phyloP scores from a whole-genome alignment of 495 filamentous ascomycete genomes.

The Aspergillus bertholletiae region DNA sequence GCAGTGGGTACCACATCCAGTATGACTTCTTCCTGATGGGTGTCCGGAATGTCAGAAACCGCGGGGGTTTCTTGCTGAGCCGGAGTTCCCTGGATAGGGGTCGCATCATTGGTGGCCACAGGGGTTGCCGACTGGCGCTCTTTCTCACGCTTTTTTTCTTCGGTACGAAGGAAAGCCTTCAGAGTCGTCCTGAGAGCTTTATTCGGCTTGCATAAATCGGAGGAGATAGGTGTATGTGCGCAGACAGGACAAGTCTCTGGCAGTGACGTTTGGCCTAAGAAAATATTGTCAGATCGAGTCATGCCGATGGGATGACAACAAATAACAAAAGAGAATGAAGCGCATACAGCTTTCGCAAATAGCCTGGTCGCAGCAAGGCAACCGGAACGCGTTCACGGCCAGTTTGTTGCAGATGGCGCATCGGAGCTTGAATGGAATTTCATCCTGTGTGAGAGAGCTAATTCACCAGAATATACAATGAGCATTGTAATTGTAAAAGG shows the following conservation, averaged over 20 bases:
- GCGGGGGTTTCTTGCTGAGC: conserved; percentile 14
- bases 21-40: conserved; percentile 2
- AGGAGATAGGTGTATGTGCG: conserved; percentile 79
- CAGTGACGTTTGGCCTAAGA: conserved; percentile 68
- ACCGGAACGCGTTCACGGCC: conserved; percentile 82
- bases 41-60: conserved; percentile 1
- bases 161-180: conserved; percentile 79
- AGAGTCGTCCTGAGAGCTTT: conserved; percentile 86
- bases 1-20: not conserved
- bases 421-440: conserved; percentile 89
- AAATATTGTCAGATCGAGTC: conserved; percentile 22
- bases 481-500: no score
- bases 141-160: conserved; percentile 79
- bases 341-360: conserved; percentile 87
- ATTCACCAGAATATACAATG: not conserved
- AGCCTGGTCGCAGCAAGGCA: conserved; percentile 93
- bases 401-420: conserved; percentile 91
- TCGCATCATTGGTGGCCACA: conserved; percentile 20
- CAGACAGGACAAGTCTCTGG: conserved; percentile 87
- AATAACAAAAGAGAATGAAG: not conserved
- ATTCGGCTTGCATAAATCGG: conserved; percentile 83
- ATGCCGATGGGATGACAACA: not conserved
- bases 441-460: conserved; percentile 76
- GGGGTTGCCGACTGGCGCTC: conserved; percentile 42
- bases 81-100: conserved; percentile 20